A percentile compares a stretch with the other conserved stretches of the same genome.
phyloP scores from a whole-genome alignment of 352 stramenopile genomes.

The Globisporangium cylindrosporum region DNA sequence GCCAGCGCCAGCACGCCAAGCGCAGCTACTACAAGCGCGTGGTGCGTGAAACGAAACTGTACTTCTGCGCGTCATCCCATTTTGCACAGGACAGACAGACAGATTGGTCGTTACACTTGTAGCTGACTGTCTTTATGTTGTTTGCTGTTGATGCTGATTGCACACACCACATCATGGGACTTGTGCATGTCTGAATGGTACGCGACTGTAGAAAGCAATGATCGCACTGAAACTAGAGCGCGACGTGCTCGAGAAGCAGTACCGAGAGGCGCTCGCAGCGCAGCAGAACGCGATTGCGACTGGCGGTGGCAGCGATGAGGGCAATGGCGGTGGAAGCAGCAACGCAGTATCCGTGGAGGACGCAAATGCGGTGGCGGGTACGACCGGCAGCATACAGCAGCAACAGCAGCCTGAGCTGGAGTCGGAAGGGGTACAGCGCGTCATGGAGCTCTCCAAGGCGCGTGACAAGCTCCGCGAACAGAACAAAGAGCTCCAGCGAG shows the following conservation, averaged over 20 bases:
- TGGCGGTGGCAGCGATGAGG: too few relatives aligned
- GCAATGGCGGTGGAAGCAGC: too few relatives aligned
- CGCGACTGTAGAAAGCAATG: constrained; percentile 41
- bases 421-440: constrained; percentile 16
- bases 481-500: constrained; percentile 44
- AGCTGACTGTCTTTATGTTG: too few relatives aligned
- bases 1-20: constrained; percentile 53
- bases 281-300: constrained; percentile 12
- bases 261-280: constrained; percentile 35
- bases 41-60: constrained; percentile 25
- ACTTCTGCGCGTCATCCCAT: too few relatives aligned
- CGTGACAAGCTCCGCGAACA: constrained; percentile 42
- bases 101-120: too few relatives aligned
- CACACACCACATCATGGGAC: too few relatives aligned
- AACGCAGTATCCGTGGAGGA: too few relatives aligned
- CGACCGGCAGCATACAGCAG: not conserved
- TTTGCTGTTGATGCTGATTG: too few relatives aligned
- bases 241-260: constrained; percentile 32
- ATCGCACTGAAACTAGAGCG: constrained; percentile 46
- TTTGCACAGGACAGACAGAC: too few relatives aligned
- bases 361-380: not conserved
- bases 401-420: not conserved
- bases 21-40: constrained; percentile 77
- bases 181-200: not conserved
- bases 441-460: constrained; percentile 13